phyloP scores from a whole-genome alignment of 371 early-diverging fungal species.

The Dinochytrium kinnereticum region DNA sequence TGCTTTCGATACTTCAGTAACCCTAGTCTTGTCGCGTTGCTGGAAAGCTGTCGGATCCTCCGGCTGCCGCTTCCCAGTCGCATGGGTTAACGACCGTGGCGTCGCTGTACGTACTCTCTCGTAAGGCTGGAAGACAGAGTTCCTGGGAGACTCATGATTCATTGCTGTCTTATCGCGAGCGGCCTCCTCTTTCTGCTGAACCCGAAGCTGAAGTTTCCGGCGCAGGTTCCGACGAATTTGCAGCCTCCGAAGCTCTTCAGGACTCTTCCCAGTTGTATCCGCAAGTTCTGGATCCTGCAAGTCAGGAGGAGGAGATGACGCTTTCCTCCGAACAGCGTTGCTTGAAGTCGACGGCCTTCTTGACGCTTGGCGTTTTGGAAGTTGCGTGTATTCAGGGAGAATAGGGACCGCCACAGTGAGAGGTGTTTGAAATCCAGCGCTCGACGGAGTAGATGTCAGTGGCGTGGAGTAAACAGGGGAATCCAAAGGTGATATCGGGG shows the following conservation, averaged over 20 bases:
- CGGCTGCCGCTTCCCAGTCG: not conserved
- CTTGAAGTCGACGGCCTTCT: not conserved
- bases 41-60: not conserved
- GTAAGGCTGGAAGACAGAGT: too few species aligned
- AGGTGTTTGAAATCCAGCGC: not conserved
- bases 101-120: too few species aligned
- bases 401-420: not conserved
- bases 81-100: not conserved
- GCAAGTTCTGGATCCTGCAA: conserved; percentile 10
- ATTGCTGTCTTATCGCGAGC: too few species aligned
- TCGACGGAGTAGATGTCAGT: not conserved
- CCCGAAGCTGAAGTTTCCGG: not conserved
- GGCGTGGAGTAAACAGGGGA: not conserved
- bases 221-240: not conserved
- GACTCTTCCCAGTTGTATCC: not conserved
- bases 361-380: not conserved
- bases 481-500: not conserved
- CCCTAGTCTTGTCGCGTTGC: not conserved
- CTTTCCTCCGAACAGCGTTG: not conserved
- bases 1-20: too few species aligned
- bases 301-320: conserved; percentile 9
- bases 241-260: not conserved
- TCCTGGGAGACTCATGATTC: too few species aligned
- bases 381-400: not conserved
- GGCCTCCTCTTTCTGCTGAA: not conserved